These are phyloP conservation scores for Vicia sativa DNA, from an alignment of 306 rosid genomes.

Conservation along the genomic window DNA sequence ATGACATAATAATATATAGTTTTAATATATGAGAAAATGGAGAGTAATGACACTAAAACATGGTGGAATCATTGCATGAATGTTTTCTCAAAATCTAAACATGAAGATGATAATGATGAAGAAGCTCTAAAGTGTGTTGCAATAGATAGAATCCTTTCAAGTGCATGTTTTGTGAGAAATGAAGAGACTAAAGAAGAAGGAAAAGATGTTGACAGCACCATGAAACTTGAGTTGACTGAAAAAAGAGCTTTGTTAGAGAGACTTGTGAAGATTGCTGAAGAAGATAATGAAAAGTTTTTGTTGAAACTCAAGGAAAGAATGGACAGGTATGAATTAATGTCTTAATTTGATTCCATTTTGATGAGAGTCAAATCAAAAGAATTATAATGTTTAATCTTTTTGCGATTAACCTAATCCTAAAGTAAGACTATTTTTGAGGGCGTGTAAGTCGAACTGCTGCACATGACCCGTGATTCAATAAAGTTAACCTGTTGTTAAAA, in stretches of 20 bases:
- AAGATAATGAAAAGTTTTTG: slow-evolving; percentile 55
- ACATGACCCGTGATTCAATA: no score
- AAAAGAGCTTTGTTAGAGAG: slow-evolving; percentile 60
- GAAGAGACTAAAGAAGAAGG: slow-evolving; percentile 54
- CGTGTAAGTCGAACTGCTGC: no score
- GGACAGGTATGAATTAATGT: slow-evolving; percentile 51
- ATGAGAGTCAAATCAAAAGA: no score
- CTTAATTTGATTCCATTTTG: not conserved
- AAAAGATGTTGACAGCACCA: slow-evolving; percentile 55
- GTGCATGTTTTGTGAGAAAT: slow-evolving; percentile 43
- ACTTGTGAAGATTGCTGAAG: slow-evolving; percentile 69
- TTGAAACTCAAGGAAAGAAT: slow-evolving; percentile 33
- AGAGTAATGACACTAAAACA: slow-evolving; percentile 28
- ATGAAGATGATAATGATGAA: slow-evolving; percentile 47
- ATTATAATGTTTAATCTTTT: no score
- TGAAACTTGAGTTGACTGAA: slow-evolving; percentile 55
- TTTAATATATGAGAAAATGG: slow-evolving; percentile 29
- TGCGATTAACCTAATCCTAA: no score
- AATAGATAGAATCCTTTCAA: slow-evolving; percentile 37
- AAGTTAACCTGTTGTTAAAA: no score
- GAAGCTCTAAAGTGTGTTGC: slow-evolving; percentile 45
- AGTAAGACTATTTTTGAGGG: no score
- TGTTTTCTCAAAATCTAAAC: slow-evolving; percentile 46
- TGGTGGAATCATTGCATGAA: slow-evolving; percentile 39
- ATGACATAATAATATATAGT: not conserved